Evolutionary conservation across 2,329 filamentous ascomycete species (phyloP).

Genomic region (Metarhizium anisopliae): DNA sequence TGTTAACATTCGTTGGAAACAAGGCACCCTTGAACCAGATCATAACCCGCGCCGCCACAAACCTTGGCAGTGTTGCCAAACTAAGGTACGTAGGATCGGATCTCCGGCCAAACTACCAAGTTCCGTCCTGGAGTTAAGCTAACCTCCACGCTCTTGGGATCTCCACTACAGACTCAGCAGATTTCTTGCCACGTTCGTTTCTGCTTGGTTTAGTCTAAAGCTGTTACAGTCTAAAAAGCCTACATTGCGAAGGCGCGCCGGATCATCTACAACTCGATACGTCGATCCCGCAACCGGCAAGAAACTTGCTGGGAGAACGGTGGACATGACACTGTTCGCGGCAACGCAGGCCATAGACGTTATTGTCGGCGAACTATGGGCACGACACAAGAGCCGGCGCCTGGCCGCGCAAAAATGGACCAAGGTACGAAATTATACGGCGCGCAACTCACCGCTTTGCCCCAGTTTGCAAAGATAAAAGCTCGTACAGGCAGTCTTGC

Average conservation of each 20-base stretch:
- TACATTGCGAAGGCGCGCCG: conserved; percentile 15
- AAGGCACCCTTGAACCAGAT: conserved; percentile 22
- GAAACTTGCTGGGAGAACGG: conserved; percentile 56
- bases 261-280: conserved; percentile 9
- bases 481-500: not conserved
- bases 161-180: conserved; percentile 36
- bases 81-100: conserved; percentile 15
- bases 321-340: conserved; percentile 77
- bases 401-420: conserved; percentile 38
- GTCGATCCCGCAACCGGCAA: conserved; percentile 6
- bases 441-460: not conserved
- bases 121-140: conserved; percentile 1
- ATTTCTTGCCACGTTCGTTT: conserved; percentile 50
- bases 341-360: conserved; percentile 64
- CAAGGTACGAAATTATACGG: conserved; percentile 24
- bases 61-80: conserved; percentile 16
- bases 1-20: conserved; percentile 7
- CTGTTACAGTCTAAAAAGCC: conserved; percentile 46
- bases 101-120: not conserved
- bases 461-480: not conserved
- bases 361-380: conserved; percentile 57
- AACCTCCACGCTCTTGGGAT: not conserved
- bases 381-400: conserved; percentile 35
- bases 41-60: conserved; percentile 15
- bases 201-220: conserved; percentile 47